Base-by-base conservation (phyloP, 2,329 filamentous ascomycete genomes). In the Aspergillus pseudoglaucus region DNA sequence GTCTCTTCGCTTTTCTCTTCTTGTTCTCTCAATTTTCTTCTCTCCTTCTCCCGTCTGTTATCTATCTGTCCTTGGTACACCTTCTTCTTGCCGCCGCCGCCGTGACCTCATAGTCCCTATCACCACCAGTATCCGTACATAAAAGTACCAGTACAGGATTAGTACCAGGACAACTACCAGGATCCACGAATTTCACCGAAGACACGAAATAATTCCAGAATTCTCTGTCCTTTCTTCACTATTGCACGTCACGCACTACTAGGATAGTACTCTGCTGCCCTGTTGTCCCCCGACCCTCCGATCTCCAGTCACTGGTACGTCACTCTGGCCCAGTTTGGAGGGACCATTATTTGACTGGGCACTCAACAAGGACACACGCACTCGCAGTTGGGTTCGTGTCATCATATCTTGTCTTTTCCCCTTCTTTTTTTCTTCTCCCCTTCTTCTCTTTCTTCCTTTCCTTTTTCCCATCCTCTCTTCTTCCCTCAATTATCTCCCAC, bases 251-350 rank as follows among this genome's bases (percentile, higher is more conserved):
- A 33, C 32, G 22, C 10, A 30, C 33, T 4, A n/a, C n/a, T 18
- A 37, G 33, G 17, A 15, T 15, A 37, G 4, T 37, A n/a, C 6
- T 12, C 18, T 12, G 4, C 23, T 9, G n/a, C 42, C 14, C 20
- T 23, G 17, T 37, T 23, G 17, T 37, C 44, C 45, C 39, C 50
- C 47, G 20, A 45, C 47, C 30, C 33, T 41, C 39, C 39, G 39
- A 41, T 41, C 39, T 41, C 22, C 20, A 41, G 50, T 52, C 57
- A 53, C 52, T 55, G 53, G 59, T 60, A 58, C 58, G 58, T 59
- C 58, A 56, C 49, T 49, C 25, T 30, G 25, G 25, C 25, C 25
- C 25, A 30, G 25, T 30, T 30, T 30, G 25, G 25, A 30, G 25
- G 25, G 25, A 30, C 25, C 25, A 30, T 30, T 10, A 12, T 30